Conservation (phyloP, 2,329 filamentous ascomycete species). For the Cadophora sp. region DNA sequence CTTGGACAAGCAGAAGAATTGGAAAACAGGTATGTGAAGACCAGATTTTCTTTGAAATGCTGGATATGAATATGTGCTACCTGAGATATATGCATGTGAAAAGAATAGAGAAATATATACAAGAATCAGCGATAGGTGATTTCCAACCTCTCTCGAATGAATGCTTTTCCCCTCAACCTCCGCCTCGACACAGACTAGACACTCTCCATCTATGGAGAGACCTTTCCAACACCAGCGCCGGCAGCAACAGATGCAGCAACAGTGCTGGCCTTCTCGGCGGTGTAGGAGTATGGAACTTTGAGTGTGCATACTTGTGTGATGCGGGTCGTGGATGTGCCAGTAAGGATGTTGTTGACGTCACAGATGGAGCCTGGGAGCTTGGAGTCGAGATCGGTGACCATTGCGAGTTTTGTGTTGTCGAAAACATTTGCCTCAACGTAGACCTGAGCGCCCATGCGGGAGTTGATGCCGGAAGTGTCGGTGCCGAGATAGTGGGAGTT, state of each 20-base stretch:
- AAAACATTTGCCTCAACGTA: slow-evolving; percentile 18
- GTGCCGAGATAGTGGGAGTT: slow-evolving; percentile 11
- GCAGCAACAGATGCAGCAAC: slow-evolving; percentile 13
- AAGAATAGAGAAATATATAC: slow-evolving; percentile 13
- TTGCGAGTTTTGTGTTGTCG: slow-evolving; percentile 15
- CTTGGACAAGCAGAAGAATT: not conserved
- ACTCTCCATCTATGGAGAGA: slow-evolving; percentile 10
- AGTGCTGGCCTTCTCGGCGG: slow-evolving; percentile 5
- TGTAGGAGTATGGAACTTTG: slow-evolving; percentile 20
- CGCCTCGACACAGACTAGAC: not conserved
- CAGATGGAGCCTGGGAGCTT: slow-evolving; percentile 6
- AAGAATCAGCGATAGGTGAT: slow-evolving; percentile 2
- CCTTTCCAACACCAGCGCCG: slow-evolving; percentile 14
- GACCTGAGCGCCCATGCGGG: slow-evolving; percentile 22
- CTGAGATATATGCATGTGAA: slow-evolving; percentile 9
- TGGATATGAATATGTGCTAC: slow-evolving; percentile 11
- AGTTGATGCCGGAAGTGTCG: slow-evolving; percentile 20
- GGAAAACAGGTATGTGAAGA: not conserved
- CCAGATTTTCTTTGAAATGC: not conserved
- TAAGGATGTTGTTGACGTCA: slow-evolving; percentile 18
- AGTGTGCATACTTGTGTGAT: slow-evolving; percentile 20
- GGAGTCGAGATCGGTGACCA: slow-evolving; percentile 20
- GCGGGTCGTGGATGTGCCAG: slow-evolving; percentile 4
- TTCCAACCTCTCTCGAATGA: not conserved
- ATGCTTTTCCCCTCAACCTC: not conserved